These are phyloP conservation scores for Pleodorina starrii DNA, from an alignment of 139 green algal genomes.

Conservation along the genomic window DNA sequence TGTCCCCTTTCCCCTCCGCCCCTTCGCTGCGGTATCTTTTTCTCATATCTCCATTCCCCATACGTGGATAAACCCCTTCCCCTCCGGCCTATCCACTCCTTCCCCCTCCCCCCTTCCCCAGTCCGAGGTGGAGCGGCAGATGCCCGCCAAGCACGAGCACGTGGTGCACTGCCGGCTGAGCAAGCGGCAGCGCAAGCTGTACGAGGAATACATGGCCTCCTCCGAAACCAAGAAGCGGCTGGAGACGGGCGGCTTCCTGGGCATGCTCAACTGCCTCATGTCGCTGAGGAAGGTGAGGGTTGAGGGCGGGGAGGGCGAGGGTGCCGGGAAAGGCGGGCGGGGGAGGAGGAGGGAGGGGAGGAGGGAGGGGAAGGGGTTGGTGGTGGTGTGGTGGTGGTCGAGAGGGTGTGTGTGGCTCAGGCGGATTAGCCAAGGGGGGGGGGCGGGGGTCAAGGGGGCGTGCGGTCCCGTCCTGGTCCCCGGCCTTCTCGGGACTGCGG, in stretches of 20 bases:
- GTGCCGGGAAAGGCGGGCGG: neutral
- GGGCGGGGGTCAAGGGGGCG: too few species aligned
- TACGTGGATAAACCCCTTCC: too few species aligned
- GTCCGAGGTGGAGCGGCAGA: constrained; percentile 95
- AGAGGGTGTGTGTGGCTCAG: too few species aligned
- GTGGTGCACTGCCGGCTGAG: constrained; percentile 84
- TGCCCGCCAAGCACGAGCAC: constrained; percentile 97
- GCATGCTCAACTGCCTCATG: constrained; percentile 99
- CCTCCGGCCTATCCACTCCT: too few species aligned
- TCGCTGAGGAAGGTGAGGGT: constrained; percentile 93
- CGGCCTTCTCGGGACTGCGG: too few species aligned
- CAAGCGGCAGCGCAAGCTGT: constrained; percentile 88
- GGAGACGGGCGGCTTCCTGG: constrained; percentile 88
- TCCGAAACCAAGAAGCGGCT: constrained; percentile 69
- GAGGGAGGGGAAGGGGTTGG: neutral
- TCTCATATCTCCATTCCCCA: too few species aligned
- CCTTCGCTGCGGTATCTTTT: too few species aligned
- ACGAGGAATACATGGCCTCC: constrained; percentile 97
- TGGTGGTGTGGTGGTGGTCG: neutral
- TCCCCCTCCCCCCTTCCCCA: neutral
- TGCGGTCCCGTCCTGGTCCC: too few species aligned
- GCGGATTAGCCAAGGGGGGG: too few species aligned
- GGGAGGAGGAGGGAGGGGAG: neutral
- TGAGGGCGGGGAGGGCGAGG: neutral
- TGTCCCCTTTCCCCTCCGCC: too few species aligned